Conservation (phyloP, 2,329 filamentous ascomycete species). For the Aspergillus sp. region DNA sequence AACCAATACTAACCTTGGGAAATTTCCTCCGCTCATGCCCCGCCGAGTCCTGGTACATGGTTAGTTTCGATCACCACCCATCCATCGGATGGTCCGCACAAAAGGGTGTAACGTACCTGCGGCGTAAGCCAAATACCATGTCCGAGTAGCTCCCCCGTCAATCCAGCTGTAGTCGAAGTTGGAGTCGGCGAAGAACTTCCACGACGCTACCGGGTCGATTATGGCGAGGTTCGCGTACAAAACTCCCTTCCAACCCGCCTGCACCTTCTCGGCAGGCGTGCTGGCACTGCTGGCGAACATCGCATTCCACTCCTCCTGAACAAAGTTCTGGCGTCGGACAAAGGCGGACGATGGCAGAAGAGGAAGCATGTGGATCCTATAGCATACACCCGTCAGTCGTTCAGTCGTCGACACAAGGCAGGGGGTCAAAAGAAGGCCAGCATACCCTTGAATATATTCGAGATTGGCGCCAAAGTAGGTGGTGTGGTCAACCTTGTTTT, state of each 20-base stretch:
- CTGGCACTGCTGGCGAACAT: constrained; percentile 71
- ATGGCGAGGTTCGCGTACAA: constrained; percentile 80
- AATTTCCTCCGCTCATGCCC: not conserved
- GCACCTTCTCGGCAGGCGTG: constrained; percentile 55
- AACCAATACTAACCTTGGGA: not conserved
- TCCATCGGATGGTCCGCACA: not conserved
- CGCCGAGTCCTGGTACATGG: constrained; percentile 9
- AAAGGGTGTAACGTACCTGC: constrained; percentile 55
- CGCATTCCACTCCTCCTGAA: constrained; percentile 76
- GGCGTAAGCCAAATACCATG: constrained; percentile 80
- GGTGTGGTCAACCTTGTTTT: constrained; percentile 92
- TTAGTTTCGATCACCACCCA: constrained; percentile 1
- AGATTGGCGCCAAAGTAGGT: constrained; percentile 79
- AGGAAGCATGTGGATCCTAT: constrained; percentile 82
- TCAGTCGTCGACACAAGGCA: not conserved
- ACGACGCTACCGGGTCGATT: constrained; percentile 68
- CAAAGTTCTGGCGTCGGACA: constrained; percentile 67
- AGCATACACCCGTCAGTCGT: constrained; percentile 26
- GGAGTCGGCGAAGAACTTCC: constrained; percentile 68
- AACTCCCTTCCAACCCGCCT: constrained; percentile 82
- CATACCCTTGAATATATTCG: constrained; percentile 66
- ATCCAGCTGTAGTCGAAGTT: constrained; percentile 66
- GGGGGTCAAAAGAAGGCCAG: constrained; percentile 3
- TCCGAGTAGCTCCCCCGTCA: constrained; percentile 76
- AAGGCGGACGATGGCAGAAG: constrained; percentile 67